phyloP scores from a whole-genome alignment of 2,329 filamentous ascomycete species.

The Penicillium italicum region DNA sequence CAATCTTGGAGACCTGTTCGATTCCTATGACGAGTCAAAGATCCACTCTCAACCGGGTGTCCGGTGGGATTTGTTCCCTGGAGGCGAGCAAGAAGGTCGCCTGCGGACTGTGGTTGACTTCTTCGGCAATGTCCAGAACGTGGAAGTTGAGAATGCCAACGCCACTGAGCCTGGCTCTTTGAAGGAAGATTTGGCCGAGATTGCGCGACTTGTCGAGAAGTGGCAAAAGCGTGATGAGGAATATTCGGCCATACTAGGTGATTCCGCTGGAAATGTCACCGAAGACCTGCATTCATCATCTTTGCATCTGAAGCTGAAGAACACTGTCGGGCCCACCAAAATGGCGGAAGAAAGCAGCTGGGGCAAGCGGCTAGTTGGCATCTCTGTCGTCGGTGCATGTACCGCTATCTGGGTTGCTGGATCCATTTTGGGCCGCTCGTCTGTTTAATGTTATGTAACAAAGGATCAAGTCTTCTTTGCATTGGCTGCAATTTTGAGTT shows the following conservation, averaged over 20 bases:
- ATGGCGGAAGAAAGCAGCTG: conserved; percentile 63
- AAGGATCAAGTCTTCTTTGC: no score
- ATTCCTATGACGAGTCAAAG: conserved; percentile 91
- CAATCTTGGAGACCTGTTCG: conserved; percentile 89
- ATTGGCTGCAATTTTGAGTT: background rate
- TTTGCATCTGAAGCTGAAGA: conserved; percentile 30
- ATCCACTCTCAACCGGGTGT: conserved; percentile 92
- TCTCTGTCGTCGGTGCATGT: conserved; percentile 35
- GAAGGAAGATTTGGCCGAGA: conserved; percentile 69
- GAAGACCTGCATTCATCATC: conserved; percentile 14
- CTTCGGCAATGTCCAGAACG: conserved; percentile 96
- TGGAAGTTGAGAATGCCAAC: conserved; percentile 72
- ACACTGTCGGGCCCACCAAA: conserved; percentile 51
- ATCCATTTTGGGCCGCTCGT: conserved; percentile 30
- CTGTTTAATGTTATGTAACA: conserved; percentile 3
- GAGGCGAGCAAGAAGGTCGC: conserved; percentile 72
- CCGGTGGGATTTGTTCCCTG: conserved; percentile 90
- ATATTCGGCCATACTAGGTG: conserved; percentile 27
- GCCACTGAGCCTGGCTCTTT: conserved; percentile 51
- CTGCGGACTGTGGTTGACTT: conserved; percentile 89
- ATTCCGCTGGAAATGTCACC: conserved; percentile 16
- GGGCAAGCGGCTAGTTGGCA: conserved; percentile 50
- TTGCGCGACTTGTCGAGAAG: conserved; percentile 60
- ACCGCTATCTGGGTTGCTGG: conserved; percentile 38
- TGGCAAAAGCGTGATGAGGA: conserved; percentile 41